Base-by-base conservation (phyloP, 208 protist genomes). In the Trypanosoma scelopori region DNA sequence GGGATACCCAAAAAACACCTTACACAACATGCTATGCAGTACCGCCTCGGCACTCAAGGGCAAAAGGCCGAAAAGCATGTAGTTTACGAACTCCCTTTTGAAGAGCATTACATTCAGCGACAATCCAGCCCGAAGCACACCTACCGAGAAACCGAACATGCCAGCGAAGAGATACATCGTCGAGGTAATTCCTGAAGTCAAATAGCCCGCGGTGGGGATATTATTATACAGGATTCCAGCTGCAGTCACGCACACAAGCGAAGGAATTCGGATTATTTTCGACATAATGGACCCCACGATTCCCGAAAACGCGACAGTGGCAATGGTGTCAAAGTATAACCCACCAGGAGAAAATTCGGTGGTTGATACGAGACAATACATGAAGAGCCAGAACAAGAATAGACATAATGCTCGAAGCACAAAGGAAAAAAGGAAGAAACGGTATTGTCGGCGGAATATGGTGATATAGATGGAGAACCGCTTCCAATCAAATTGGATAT, bases 171-270 rank as follows among this genome's bases (percentile, higher is more conserved):
- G 41, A 0, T 71, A 61, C 58, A 84, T 79, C 35, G 67, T 60
- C 45, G 66, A 3, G 32, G 55, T 67, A 46, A 84, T 84, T 52
- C 82, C 82, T 2, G 45, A 64, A 4, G 82, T 88, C n/a, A 84
- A 60, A 23, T 69, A 74, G 1, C 68, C 71, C 2, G 65, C 62
- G 59, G 74, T 73, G 28, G 82, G 82, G 15, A 82, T 74, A 59
- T 84, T 88, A 49, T 81, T 76, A 64, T 78, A 88, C 56, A 88
- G 51, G 61, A 84, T 66, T 20, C 75, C 82, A 12, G 77, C 79
- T 56, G 67, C 76, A 46, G 84, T 81, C 39, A 84, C 69, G 32
- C 76, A 77, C 0, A 84, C 70, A 55, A 84, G 66, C 15, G 82
- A 73, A 20, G 82, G 82, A 16, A 88, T 61, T 15, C 55, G 50